These are phyloP conservation scores for Emydomyces testavorans DNA, from an alignment of 2,329 filamentous ascomycete genomes.

Conservation along the genomic window DNA sequence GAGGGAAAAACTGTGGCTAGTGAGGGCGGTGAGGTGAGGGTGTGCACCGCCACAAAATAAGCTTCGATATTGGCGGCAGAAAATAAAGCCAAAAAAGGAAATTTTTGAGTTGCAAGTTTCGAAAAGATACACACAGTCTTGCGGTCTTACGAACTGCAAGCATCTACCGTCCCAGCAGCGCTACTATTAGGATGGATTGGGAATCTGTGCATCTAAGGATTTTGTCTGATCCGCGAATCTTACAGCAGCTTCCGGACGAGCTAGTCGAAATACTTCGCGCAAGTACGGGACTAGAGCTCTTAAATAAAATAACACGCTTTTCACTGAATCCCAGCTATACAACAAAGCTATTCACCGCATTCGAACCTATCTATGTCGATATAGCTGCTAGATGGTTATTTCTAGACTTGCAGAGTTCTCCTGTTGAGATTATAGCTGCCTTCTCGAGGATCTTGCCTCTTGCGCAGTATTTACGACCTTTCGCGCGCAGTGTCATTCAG, in stretches of 20 bases:
- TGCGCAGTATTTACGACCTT: slow-evolving; percentile 65
- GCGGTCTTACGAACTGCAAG: background rate
- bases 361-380: slow-evolving; percentile 67
- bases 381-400: slow-evolving; percentile 67
- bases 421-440: slow-evolving; percentile 48
- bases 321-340: slow-evolving; percentile 53
- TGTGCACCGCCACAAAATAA: slow-evolving; percentile 9
- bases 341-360: slow-evolving; percentile 53
- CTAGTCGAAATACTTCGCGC: slow-evolving; percentile 55
- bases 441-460: slow-evolving; percentile 73
- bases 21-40: slow-evolving; percentile 5
- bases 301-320: slow-evolving; percentile 58
- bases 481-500: slow-evolving; percentile 46
- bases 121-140: background rate
- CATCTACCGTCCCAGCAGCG: background rate
- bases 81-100: slow-evolving; percentile 14
- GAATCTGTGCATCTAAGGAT: slow-evolving; percentile 39
- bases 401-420: slow-evolving; percentile 25
- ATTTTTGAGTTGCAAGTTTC: slow-evolving; percentile 7
- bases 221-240: slow-evolving; percentile 40
- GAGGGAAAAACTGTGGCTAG: slow-evolving; percentile 6
- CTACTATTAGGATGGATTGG: slow-evolving; percentile 26
- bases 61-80: slow-evolving; percentile 10
- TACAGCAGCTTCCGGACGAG: slow-evolving; percentile 56
- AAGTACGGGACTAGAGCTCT: slow-evolving; percentile 44